A percentile compares a stretch with the other conserved stretches of the same genome.
Conservation (phyloP, 208 protist species). For the Leishmania lainsoni region DNA sequence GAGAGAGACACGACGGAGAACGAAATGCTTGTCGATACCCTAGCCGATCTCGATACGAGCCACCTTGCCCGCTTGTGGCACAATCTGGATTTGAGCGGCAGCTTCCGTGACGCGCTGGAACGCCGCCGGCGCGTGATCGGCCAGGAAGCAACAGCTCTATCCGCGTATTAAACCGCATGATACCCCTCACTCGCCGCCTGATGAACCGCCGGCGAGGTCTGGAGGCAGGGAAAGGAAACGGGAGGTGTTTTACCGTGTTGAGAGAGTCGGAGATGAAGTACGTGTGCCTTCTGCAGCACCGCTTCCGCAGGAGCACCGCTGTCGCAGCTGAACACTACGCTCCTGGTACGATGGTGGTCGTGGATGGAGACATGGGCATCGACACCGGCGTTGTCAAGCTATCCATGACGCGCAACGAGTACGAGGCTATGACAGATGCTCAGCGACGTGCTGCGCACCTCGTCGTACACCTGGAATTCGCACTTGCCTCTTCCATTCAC, state of each 20-base stretch:
- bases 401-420: constrained; percentile 40
- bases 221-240: constrained; percentile 1
- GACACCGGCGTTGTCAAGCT: constrained; percentile 56
- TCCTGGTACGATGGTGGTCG: constrained; percentile 52
- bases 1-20: not conserved
- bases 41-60: constrained; percentile 16
- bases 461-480: constrained; percentile 22
- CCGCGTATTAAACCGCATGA: constrained; percentile 11
- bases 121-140: constrained; percentile 12
- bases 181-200: constrained; percentile 10
- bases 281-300: constrained; percentile 60
- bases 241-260: constrained; percentile 9
- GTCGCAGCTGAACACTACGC: constrained; percentile 31
- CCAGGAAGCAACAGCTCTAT: constrained; percentile 25
- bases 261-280: constrained; percentile 34
- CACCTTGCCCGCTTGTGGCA: constrained; percentile 20
- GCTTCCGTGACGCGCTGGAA: constrained; percentile 33
- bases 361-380: constrained; percentile 80
- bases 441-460: constrained; percentile 28
- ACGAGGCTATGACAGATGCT: constrained; percentile 27
- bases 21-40: not conserved
- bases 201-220: constrained; percentile 10
- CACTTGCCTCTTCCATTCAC: constrained; percentile 39
- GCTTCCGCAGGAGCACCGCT: constrained; percentile 44
- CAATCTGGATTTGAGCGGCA: constrained; percentile 12